A percentile compares a stretch with the other conserved stretches of the same genome.
These are phyloP conservation scores for Xylariales sp. DNA, from an alignment of 2,329 filamentous ascomycete genomes.

Conservation along the genomic window DNA sequence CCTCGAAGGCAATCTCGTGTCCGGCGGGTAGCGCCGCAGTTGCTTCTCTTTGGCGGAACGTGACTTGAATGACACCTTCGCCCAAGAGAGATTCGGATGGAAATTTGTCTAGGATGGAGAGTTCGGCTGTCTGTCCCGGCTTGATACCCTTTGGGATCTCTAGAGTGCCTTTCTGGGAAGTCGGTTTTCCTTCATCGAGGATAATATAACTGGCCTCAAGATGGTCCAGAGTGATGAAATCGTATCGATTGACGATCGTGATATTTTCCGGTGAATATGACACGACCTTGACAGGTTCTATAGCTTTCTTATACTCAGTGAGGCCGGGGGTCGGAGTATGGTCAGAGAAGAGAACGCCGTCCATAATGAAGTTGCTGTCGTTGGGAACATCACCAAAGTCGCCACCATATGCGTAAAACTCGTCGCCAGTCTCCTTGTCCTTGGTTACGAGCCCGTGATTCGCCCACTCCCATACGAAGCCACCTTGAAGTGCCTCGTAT, in stretches of 20 bases:
- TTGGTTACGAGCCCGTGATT: constrained; percentile 63
- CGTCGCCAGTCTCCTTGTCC: constrained; percentile 53
- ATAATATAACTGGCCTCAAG: constrained; percentile 51
- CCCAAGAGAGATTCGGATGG: constrained; percentile 14
- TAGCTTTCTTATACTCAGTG: constrained; percentile 59
- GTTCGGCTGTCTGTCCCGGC: constrained; percentile 45
- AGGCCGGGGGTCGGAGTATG: constrained; percentile 59
- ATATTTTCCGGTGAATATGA: constrained; percentile 50
- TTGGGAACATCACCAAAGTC: constrained; percentile 68
- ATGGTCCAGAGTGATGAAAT: constrained; percentile 56
- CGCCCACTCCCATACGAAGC: constrained; percentile 71
- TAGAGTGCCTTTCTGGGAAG: constrained; percentile 41
- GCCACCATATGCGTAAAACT: constrained; percentile 54
- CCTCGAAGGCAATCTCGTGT: constrained; percentile 49
- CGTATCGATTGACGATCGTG: constrained; percentile 54
- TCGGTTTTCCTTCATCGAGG: constrained; percentile 45
- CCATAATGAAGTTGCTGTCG: constrained; percentile 65
- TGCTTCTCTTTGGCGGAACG: constrained; percentile 43
- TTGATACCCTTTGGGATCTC: constrained; percentile 44
- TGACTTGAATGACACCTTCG: constrained; percentile 46
- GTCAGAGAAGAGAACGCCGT: constrained; percentile 60
- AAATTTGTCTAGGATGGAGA: constrained; percentile 38
- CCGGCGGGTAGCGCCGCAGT: constrained; percentile 42
- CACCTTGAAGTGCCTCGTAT: constrained; percentile 69
- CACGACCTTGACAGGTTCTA: constrained; percentile 59